Evolutionary conservation across 2,329 filamentous ascomycete genomes (phyloP), one percentile per base, ranked within the genome.

Genomic region (Didymella pomorum): DNA sequence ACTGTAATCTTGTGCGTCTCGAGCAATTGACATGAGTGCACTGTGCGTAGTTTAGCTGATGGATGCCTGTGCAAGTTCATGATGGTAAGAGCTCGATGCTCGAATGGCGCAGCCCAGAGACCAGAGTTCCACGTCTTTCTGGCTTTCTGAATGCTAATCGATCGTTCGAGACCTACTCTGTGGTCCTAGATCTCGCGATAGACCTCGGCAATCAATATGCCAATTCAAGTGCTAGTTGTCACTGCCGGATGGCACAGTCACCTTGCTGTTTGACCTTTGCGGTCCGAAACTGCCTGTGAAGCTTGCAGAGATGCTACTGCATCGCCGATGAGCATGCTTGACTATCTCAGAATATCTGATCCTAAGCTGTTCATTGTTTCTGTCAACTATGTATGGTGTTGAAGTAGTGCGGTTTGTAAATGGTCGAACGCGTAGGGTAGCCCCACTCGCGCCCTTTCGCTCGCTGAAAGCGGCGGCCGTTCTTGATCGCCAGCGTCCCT

Each of bases 381-480:
- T 10, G 14, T 28, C n/a, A n/a, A 10, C 6, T 41, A n/a, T 12
- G 29, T 20, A 41, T 42, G 31, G 35, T 52, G 49, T 18, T 58
- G 41, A 31, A 29, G 48, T 7, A 33, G 12, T 29, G 11, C 18
- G 14, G 35, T 28, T 23, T 21, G 14, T 29, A 16, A 2, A 41
- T 47, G 14, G 48, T 56, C 56, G 58, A 61, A 57, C 61, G 37
- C 61, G 63, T 64, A 60, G 53, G 21, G 35, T 20, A 44, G 29
- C 39, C 26, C 39, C 39, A 20, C 35, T 46, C 14, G 10, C 26
- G 55, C 60, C 62, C 58, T 52, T 52, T 41, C 41, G 18, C 26
- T 10, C 20, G 45, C 64, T 58, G 59, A 61, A 65, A 62, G 44
- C 51, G 46, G 43, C 49, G 37, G 47, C 16, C 21, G 48, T 42